phyloP scores from a whole-genome alignment of 768 basidiomycete genomes.

The Clitopilus passeckerianus region DNA sequence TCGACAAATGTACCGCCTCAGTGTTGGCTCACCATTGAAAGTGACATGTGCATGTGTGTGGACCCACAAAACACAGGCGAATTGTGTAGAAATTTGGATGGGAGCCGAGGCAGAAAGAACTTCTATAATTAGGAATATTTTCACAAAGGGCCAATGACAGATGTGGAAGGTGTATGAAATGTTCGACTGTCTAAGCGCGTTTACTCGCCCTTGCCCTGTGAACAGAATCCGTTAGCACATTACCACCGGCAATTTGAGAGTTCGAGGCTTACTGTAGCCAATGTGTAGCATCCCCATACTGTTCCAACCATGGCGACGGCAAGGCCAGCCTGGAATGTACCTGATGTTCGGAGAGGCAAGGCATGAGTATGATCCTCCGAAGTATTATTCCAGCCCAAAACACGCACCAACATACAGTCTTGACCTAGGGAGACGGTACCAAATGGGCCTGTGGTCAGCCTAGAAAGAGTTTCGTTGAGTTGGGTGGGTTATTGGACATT shows the following conservation, averaged over 20 bases:
- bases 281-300: conserved; percentile 40
- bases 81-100: background rate
- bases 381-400: background rate
- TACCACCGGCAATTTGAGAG: too few species aligned
- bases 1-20: background rate
- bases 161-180: background rate
- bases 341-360: conserved; percentile 24
- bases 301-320: conserved; percentile 50
- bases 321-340: conserved; percentile 49
- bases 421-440: conserved; percentile 58
- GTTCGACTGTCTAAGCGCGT: background rate
- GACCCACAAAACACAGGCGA: background rate
- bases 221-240: background rate
- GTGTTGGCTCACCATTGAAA: background rate
- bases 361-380: conserved; percentile 2
- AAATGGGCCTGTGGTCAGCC: conserved; percentile 47
- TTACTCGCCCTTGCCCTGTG: background rate
- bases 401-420: conserved; percentile 59
- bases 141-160: background rate
- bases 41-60: background rate
- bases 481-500: conserved; percentile 4
- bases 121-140: background rate
- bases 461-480: conserved; percentile 12
- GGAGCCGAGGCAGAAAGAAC: background rate
- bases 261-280: conserved; percentile 35